Base-by-base conservation (phyloP, 345 rosid species). In the Bruguiera sexangula region DNA sequence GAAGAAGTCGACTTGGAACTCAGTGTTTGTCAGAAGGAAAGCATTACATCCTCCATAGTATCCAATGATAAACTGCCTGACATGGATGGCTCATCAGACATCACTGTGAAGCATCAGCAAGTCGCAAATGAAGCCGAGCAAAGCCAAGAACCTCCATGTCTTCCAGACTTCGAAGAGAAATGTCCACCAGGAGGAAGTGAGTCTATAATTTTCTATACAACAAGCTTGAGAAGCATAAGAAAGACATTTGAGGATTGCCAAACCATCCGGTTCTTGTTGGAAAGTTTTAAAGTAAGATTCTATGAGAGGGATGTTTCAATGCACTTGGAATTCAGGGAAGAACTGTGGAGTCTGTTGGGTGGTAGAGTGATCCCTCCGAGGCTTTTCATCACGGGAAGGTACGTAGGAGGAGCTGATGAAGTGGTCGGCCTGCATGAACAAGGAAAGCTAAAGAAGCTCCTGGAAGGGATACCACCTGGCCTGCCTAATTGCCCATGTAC, bases 331-430 rank as follows among this genome's bases (percentile, higher is more conserved):
- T 92, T 69, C 81, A 81, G 93, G 79, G 97, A 90, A 32, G 96
- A 90, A 75, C 75, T 90, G 58, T 88, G 96, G 96, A 81, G 80
- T 66, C 55, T 85, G 13, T 55, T 86, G 50, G 90, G 83, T 1
- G 76, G 75, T 9, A 85, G 83, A 74, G 91, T 78, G 51, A 72
- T 84, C 32, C 89, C 96, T 26, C 97, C 99, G 9, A 86, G 81
- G 82, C 83, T 95, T 59, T 95, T 95, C 78, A 72, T 95, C 9
- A 86, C 68, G 63, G 97, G 96, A 56, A 88, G 83, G 73, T 86
- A 80, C 79, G 78, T 95, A 27, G 99, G 99, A 31, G 96, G 96
- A 76, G 96, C 96, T 6, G 93, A 90, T 30, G 88, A 90, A 78
- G 96, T 88, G 29, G 78, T 86, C 22, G 60, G 74, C 10, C 71